phyloP scores from a whole-genome alignment of 495 filamentous ascomycete genomes.

The Penicillium manginii region DNA sequence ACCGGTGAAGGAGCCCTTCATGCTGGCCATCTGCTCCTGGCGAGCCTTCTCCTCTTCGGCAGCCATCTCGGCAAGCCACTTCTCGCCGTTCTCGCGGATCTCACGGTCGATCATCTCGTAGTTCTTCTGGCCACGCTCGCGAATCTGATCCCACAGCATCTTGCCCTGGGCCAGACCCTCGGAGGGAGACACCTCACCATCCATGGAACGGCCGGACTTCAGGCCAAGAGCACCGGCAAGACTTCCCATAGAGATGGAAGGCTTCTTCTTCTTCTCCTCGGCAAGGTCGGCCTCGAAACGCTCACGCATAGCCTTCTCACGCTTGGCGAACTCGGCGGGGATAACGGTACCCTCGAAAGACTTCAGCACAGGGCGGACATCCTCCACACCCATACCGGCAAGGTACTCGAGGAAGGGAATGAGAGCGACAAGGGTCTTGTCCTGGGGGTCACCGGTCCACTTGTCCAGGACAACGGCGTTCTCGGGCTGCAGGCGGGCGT shows the following conservation, averaged over 20 bases:
- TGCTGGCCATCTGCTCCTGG: constrained; percentile 88
- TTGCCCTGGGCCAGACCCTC: constrained; percentile 85
- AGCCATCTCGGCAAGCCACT: constrained; percentile 91
- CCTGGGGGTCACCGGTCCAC: constrained; percentile 82
- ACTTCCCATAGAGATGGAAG: constrained; percentile 59
- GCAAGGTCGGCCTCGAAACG: constrained; percentile 77
- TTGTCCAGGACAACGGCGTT: constrained; percentile 90
- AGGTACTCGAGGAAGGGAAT: constrained; percentile 98
- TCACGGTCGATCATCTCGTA: constrained; percentile 87
- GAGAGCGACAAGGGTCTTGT: constrained; percentile 81
- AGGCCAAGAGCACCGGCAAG: constrained; percentile 74
- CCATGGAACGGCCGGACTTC: constrained; percentile 57
- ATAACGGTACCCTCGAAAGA: constrained; percentile 87
- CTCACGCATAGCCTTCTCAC: constrained; percentile 82
- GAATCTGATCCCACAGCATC: constrained; percentile 91
- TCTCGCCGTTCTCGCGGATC: constrained; percentile 88
- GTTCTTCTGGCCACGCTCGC: constrained; percentile 86
- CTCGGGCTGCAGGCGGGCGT: constrained; percentile 83
- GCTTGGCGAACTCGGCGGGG: constrained; percentile 81
- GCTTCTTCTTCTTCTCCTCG: constrained; percentile 67
- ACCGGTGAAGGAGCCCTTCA: constrained; percentile 67
- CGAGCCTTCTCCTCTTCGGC: constrained; percentile 80
- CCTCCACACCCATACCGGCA: constrained; percentile 85
- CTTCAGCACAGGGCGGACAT: constrained; percentile 82
- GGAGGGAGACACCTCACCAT: constrained; percentile 68